Percentiles rank a stretch among this genome's conserved stretches.
phyloP scores from a whole-genome alignment of 441 rosid genomes.

The Oxalis stricta region DNA sequence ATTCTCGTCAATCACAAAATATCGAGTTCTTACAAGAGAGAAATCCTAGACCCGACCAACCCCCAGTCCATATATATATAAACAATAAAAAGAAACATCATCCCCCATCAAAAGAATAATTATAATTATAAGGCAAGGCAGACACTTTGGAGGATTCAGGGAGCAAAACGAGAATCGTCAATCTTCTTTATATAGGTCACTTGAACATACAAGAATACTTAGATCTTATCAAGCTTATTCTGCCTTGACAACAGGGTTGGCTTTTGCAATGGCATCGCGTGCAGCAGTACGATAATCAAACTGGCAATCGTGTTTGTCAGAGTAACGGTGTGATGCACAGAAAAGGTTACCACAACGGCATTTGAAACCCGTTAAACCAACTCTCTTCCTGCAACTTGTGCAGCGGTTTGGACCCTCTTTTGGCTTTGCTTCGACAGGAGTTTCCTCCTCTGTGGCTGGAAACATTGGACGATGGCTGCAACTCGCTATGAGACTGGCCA shows the following conservation, averaged over 20 bases:
- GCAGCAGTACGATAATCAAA: constrained; percentile 51
- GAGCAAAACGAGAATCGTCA: constrained; percentile 14
- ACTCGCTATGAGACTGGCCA: constrained; percentile 22
- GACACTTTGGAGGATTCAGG: constrained; percentile 19
- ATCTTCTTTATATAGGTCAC: constrained; percentile 9
- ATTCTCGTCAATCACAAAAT: constrained; percentile 26
- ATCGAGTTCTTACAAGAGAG: constrained; percentile 20
- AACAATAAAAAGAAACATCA: constrained; percentile 25
- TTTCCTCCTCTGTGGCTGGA: constrained; percentile 23
- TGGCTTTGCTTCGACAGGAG: constrained; percentile 33
- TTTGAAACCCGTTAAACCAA: constrained; percentile 55
- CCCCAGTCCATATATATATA: constrained; percentile 20
- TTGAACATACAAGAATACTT: constrained; percentile 2
- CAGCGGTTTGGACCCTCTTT: constrained; percentile 49
- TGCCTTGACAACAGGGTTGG: constrained; percentile 58
- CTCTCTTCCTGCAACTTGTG: constrained; percentile 45
- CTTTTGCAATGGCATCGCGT: constrained; percentile 51
- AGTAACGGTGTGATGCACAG: constrained; percentile 55
- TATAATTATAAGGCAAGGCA: constrained; percentile 11
- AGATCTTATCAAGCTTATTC: constrained; percentile 64
- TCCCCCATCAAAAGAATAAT: no score
- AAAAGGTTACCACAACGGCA: constrained; percentile 58
- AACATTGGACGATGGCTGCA: constrained; percentile 27
- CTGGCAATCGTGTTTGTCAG: constrained; percentile 45
- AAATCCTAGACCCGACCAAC: constrained; percentile 15